Base-by-base conservation (phyloP, 2,329 filamentous ascomycete genomes). In the Zymoseptoria crescenta region DNA sequence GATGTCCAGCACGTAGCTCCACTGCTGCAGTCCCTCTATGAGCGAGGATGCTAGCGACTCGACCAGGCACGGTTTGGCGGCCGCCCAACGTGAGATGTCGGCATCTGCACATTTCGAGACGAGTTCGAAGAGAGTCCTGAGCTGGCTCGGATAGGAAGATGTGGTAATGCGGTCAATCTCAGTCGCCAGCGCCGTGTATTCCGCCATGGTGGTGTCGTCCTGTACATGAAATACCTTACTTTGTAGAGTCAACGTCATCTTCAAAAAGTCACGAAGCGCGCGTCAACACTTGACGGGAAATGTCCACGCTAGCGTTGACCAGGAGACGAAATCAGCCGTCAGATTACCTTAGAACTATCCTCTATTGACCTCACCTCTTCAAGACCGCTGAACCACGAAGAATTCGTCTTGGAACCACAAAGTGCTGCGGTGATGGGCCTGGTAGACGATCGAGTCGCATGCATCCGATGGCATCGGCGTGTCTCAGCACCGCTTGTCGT, bases 21-120 rank as follows among this genome's bases (percentile, higher is more conserved):
- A 82, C 52, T 77, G 74, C 35, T 79, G 75, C 41, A 84, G 69
- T 27, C 77, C 79, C 59, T 81, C 76, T 29, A 80, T 68, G n/a
- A 82, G 65, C 35, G 72, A 70, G n/a, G 70, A 72, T 13, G 75
- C 74, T 21, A 85, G 70, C 21, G 72, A 68, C 9, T 72, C 70
- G 52, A 83, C 69, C 54, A 79, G 77, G 66, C 82, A 84, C 28
- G 75, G 74, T 59, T 81, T 78, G 19, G 70, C 74, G 35, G 74
- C 68, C 2, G 79, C 75, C 77, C 80, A 83, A 24, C 69, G 68
- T 7, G 69, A 69, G 13, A 84, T 72, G 4, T 72, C 70, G 13
- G 65, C 59, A 16, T 67, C 60, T 20, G 75, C 67, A 48, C 70
- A 71, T 49, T 59, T 59, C 5, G 55, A 29, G 24, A 59, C 27